Evolutionary conservation across 2,329 filamentous ascomycete genomes (phyloP).

Genomic region (Talaromyces verruculosus): DNA sequence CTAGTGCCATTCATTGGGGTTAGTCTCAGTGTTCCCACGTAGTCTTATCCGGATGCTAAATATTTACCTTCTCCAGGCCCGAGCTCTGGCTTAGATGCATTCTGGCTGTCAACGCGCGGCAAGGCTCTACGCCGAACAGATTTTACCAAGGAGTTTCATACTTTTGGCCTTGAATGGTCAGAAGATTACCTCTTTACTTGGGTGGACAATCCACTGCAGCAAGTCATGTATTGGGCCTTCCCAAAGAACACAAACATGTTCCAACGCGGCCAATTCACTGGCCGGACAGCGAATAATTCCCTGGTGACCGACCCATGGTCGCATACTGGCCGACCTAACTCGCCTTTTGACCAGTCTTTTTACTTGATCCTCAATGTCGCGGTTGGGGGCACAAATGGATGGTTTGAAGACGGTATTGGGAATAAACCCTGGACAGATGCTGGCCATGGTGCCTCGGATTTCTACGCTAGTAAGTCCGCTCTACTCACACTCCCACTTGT

Average conservation of each 20-base stretch:
- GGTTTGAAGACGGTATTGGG: conserved; percentile 49
- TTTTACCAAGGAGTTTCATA: conserved; percentile 45
- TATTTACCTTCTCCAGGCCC: conserved; percentile 21
- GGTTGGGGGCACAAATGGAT: conserved; percentile 52
- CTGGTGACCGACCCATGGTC: conserved; percentile 49
- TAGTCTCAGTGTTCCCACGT: conserved; percentile 46
- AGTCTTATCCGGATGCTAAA: conserved; percentile 27
- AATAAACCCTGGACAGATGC: conserved; percentile 51
- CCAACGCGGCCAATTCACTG: conserved; percentile 45
- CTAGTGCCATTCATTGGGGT: conserved; percentile 34
- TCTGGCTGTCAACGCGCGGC: conserved; percentile 31
- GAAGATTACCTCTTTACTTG: conserved; percentile 56
- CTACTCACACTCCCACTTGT: background rate
- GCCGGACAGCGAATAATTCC: conserved; percentile 44
- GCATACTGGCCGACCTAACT: conserved; percentile 41
- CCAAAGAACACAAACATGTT: conserved; percentile 33
- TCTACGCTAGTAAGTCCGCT: conserved; percentile 40
- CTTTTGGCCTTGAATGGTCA: conserved; percentile 56
- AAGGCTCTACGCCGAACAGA: conserved; percentile 31
- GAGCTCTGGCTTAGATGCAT: conserved; percentile 24
- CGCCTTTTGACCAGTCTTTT: conserved; percentile 55
- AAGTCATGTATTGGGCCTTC: conserved; percentile 33
- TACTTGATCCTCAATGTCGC: conserved; percentile 55
- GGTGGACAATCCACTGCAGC: conserved; percentile 47
- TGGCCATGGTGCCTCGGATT: conserved; percentile 38